These are phyloP conservation scores for Citrus mangshanensis DNA, from an alignment of 345 rosid genomes.

Conservation along the genomic window DNA sequence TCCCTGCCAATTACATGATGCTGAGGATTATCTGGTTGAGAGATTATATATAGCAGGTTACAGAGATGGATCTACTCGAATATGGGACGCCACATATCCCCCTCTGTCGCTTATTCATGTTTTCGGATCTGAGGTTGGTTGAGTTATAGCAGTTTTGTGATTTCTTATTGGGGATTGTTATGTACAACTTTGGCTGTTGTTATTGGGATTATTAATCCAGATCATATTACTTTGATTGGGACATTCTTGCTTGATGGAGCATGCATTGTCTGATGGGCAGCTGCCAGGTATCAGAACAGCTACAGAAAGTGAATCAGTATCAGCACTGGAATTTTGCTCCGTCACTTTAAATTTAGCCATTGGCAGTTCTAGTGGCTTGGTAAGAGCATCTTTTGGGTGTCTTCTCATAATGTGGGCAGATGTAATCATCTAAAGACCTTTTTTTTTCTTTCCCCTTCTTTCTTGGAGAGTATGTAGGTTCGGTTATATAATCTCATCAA, in stretches of 20 bases:
- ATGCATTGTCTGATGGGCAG: constrained; percentile 38
- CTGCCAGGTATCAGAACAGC: constrained; percentile 33
- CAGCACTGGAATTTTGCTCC: constrained; percentile 62
- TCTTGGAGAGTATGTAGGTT: constrained; percentile 44
- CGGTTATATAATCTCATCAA: constrained; percentile 47
- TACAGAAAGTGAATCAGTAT: constrained; percentile 48
- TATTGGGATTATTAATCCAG: constrained; percentile 3
- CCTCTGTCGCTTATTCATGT: constrained; percentile 49
- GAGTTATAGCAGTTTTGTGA: constrained; percentile 14
- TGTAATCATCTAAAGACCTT: constrained; percentile 17
- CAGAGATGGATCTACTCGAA: constrained; percentile 71
- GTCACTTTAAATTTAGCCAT: constrained; percentile 56
- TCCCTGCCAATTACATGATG: constrained; percentile 41
- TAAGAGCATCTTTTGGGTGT: constrained; percentile 37
- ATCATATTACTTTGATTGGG: constrained; percentile 4
- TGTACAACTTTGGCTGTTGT: constrained; percentile 1
- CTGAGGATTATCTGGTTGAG: constrained; percentile 51
- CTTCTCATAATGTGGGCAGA: constrained; percentile 12
- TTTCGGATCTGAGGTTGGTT: constrained; percentile 54
- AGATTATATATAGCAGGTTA: constrained; percentile 80
- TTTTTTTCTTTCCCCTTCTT: constrained; percentile 2
- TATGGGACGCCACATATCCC: constrained; percentile 83
- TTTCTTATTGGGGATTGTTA: constrained; percentile 9
- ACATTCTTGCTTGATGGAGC: not conserved
- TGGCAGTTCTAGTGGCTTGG: constrained; percentile 71